Conservation (phyloP, 2,329 filamentous ascomycete species). For the Fusarium acutatum region DNA sequence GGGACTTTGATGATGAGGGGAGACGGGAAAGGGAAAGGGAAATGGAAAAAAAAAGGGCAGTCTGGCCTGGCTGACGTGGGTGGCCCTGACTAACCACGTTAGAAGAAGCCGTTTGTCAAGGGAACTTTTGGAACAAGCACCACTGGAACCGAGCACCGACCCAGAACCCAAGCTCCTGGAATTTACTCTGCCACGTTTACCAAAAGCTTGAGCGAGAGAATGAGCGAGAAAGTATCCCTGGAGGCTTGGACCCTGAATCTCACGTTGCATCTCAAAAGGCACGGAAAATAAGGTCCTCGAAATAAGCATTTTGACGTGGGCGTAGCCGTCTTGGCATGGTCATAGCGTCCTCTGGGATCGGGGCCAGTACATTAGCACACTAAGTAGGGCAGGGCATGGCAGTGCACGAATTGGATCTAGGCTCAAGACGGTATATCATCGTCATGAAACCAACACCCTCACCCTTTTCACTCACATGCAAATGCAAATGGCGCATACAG, state of each 20-base stretch:
- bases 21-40: too few species aligned
- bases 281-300: constrained; percentile 19
- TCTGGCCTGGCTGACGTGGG: constrained; percentile 22
- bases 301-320: constrained; percentile 30
- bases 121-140: constrained; percentile 21
- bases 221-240: too few species aligned
- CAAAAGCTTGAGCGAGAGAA: background rate
- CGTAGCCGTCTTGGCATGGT: constrained; percentile 35
- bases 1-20: background rate
- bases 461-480: background rate
- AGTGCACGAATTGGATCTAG: constrained; percentile 17
- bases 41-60: background rate
- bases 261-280: background rate
- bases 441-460: background rate
- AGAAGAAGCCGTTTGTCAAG: constrained; percentile 11
- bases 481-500: constrained; percentile 8
- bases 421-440: background rate
- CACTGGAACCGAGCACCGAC: background rate
- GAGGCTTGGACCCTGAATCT: background rate
- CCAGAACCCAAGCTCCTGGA: background rate
- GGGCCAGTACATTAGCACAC: too few species aligned
- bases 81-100: constrained; percentile 16
- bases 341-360: constrained; percentile 11
- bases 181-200: background rate
- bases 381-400: constrained; percentile 6